A percentile compares a stretch with the other conserved stretches of the same genome.
Conservation (phyloP, 2,329 filamentous ascomycete species). For the Anisogramma anomala region DNA sequence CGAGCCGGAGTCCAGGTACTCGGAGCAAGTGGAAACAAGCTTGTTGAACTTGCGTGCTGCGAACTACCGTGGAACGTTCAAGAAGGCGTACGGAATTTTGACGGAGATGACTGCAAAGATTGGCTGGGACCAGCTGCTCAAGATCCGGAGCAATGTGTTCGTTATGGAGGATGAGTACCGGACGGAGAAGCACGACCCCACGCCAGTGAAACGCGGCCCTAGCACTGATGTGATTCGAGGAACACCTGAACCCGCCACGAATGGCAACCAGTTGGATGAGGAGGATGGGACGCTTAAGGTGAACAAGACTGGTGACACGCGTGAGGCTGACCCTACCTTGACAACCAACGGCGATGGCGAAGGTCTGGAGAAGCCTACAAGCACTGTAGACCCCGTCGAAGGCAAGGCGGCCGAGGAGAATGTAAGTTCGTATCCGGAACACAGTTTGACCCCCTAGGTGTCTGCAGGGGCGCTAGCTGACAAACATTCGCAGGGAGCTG, state of each 20-base stretch:
- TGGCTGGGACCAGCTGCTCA: slow-evolving; percentile 92
- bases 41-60: slow-evolving; percentile 77
- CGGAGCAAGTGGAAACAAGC: slow-evolving; percentile 78
- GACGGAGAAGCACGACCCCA: slow-evolving; percentile 62
- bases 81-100: slow-evolving; percentile 84
- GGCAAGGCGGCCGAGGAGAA: slow-evolving; percentile 63
- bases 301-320: slow-evolving; percentile 16
- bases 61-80: slow-evolving; percentile 87
- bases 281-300: slow-evolving; percentile 21
- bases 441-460: too few species aligned
- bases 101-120: slow-evolving; percentile 96
- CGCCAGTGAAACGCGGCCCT: slow-evolving; percentile 52
- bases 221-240: slow-evolving; percentile 70
- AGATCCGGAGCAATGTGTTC: slow-evolving; percentile 91
- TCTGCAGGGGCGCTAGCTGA: slow-evolving; percentile 20
- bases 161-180: slow-evolving; percentile 99
- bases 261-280: slow-evolving; percentile 28
- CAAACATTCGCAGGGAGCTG: slow-evolving; percentile 37
- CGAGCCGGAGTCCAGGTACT: slow-evolving; percentile 67
- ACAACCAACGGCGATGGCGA: slow-evolving; percentile 28
- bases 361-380: slow-evolving; percentile 63
- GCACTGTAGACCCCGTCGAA: slow-evolving; percentile 65
- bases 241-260: slow-evolving; percentile 48
- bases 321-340: slow-evolving; percentile 20
- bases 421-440: slow-evolving; percentile 30